These are phyloP conservation scores for Leishmania lainsoni DNA, from an alignment of 208 protist species.

Conservation along the genomic window DNA sequence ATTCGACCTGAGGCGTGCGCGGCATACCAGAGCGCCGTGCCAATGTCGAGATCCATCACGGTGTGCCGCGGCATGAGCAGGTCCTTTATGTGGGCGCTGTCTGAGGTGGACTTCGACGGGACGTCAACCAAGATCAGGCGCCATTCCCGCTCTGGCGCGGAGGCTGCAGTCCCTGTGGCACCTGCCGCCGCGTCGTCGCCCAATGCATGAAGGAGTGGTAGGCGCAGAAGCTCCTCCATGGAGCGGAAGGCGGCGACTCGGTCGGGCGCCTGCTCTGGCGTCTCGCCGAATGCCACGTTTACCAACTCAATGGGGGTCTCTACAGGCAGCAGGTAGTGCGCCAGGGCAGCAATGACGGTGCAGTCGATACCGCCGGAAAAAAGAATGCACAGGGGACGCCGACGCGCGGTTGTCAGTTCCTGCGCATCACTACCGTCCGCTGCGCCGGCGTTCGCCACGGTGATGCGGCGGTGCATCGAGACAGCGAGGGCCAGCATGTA, in stretches of 20 bases:
- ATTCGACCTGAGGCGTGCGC: constrained; percentile 80
- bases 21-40: constrained; percentile 94
- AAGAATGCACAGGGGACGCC: constrained; percentile 80
- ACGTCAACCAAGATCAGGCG: constrained; percentile 92
- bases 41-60: constrained; percentile 97
- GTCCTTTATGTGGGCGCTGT: constrained; percentile 55
- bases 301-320: constrained; percentile 93
- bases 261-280: constrained; percentile 82
- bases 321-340: constrained; percentile 79
- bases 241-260: constrained; percentile 75
- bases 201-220: constrained; percentile 45
- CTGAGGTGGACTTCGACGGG: constrained; percentile 29
- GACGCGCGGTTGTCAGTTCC: constrained; percentile 38
- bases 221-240: constrained; percentile 77
- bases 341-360: constrained; percentile 91
- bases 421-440: constrained; percentile 48
- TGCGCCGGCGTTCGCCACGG: constrained; percentile 47
- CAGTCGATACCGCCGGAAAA: constrained; percentile 96
- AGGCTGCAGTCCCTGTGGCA: neutral
- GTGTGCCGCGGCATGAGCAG: constrained; percentile 83
- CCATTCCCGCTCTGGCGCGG: constrained; percentile 64
- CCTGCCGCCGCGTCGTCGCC: constrained; percentile 11
- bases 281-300: constrained; percentile 93
- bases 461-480: constrained; percentile 65
- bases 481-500: constrained; percentile 79